These are phyloP conservation scores for Vickermania ingenoplastis DNA, from an alignment of 208 protist species.

Conservation along the genomic window DNA sequence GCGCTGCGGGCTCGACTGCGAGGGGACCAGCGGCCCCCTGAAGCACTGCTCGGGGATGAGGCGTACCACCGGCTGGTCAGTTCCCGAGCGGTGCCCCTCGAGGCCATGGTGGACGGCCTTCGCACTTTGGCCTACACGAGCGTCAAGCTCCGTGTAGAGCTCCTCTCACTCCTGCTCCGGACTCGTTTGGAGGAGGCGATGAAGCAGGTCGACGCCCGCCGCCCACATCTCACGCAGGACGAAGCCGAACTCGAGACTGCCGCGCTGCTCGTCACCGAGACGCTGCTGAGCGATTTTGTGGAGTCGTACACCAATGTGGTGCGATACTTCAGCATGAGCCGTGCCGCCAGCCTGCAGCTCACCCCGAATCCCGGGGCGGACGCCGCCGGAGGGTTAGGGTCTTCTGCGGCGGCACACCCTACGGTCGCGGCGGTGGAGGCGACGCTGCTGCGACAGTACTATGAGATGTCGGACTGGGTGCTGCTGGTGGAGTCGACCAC, in stretches of 20 bases:
- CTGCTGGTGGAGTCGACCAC: slow-evolving; percentile 24
- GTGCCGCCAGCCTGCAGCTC: background rate
- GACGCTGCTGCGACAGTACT: slow-evolving; percentile 44
- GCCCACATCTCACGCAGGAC: background rate
- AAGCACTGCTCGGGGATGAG: background rate
- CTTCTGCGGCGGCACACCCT: slow-evolving; percentile 1
- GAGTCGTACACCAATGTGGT: background rate
- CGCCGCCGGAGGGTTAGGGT: slow-evolving; percentile 18
- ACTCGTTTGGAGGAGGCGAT: slow-evolving; percentile 27
- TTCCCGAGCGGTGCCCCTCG: slow-evolving; percentile 30
- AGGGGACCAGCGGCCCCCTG: slow-evolving; percentile 5
- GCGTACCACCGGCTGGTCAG: slow-evolving; percentile 17
- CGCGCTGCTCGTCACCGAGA: slow-evolving; percentile 4
- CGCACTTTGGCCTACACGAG: slow-evolving; percentile 45
- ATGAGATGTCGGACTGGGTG: slow-evolving; percentile 55
- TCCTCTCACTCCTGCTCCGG: slow-evolving; percentile 28
- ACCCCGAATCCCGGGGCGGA: slow-evolving; percentile 7
- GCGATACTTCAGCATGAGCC: slow-evolving; percentile 2
- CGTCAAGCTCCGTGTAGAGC: slow-evolving; percentile 54
- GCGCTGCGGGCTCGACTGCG: slow-evolving; percentile 1
- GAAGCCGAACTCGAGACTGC: background rate
- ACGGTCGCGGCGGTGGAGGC: slow-evolving; percentile 18
- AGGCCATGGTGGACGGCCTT: slow-evolving; percentile 34
- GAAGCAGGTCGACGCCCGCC: background rate
- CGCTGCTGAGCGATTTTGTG: background rate